Conservation (phyloP, 83 land plant genomes). For the Picea abies region DNA sequence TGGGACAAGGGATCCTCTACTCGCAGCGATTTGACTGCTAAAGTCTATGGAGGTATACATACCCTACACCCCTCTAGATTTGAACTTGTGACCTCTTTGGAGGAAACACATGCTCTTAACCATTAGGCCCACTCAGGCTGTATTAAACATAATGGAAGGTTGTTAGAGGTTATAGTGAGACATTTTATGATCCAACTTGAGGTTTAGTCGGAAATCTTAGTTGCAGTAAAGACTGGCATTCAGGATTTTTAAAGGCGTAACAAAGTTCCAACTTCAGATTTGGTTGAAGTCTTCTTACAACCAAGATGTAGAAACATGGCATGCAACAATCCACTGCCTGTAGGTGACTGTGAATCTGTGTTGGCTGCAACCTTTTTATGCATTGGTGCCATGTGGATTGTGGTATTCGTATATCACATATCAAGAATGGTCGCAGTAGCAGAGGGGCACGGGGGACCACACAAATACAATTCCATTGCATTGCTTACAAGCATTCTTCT, state of each 20-base stretch:
- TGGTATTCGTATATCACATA: conserved; percentile 62
- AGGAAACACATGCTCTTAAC: too few relatives aligned
- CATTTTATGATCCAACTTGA: too few relatives aligned
- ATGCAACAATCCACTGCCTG: conserved; percentile 72
- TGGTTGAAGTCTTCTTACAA: conserved; percentile 68
- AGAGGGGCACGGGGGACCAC: conserved; percentile 49
- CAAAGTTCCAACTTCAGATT: conserved; percentile 28
- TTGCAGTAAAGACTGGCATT: conserved; percentile 84
- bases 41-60: too few relatives aligned
- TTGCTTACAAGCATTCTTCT: conserved; percentile 83
- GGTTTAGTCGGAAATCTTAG: conserved; percentile 78
- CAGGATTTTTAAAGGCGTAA: conserved; percentile 47
- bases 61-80: too few relatives aligned
- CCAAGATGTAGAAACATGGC: conserved; percentile 68
- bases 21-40: too few relatives aligned
- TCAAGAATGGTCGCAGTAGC: conserved; percentile 63
- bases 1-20: too few relatives aligned
- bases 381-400: conserved; percentile 99
- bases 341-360: conserved; percentile 98
- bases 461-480: conserved; percentile 92
- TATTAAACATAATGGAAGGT: too few relatives aligned
- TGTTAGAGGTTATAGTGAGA: too few relatives aligned
- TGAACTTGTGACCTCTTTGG: too few relatives aligned
- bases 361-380: conserved; percentile 92
- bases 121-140: too few relatives aligned